Evolutionary conservation across 805 yeast species (phyloP), one percentile per base, ranked within the genome.

Genomic region (Barnettozyma wickerhamii): DNA sequence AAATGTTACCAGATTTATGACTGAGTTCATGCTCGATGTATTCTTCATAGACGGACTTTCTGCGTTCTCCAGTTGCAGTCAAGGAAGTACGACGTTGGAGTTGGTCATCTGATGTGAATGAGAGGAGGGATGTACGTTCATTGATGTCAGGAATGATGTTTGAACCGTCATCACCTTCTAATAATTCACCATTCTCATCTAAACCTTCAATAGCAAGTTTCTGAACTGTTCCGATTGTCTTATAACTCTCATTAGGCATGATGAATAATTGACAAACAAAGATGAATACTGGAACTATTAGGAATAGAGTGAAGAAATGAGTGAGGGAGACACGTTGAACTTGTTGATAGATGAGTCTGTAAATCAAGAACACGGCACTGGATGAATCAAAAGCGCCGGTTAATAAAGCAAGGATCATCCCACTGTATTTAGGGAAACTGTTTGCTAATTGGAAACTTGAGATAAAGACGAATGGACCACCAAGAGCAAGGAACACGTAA

Each of bases 381-480:
- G 95, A 85, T 0, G 95, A 74, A 61, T 91, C 97, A 57, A 90
- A 89, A 0, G 96, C 89, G n/a, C 97, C 97, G 0, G 96, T 87
- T 37, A 90, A 64, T 14, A 87, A 62, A 0, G 96, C 95, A 49
- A 89, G 64, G 17, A 89, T 71, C 34, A 85, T 72, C 0, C 96
- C 96, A 4, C 95, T 83, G 52, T 76, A 77, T 31, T 75, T 74
- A 2, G 96, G 96, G 63, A 89, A 86, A 20, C 85, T 75, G 58
- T 89, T 90, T 6, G 96, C 85, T 58, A 90, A 69, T 56, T 90
- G 97, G 72, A 90, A 89, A 46, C 88, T 79, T 14, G 95, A 82
- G 43, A 91, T 89, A 59, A 86, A 90, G 17, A 84, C 90, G 64
- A 90, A 89, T 9, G 98, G 98, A 5, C 98, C 97, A 6, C 95